phyloP scores from a whole-genome alignment of 1,139 yeast species.

The Geotrichum citri-aurantii region DNA sequence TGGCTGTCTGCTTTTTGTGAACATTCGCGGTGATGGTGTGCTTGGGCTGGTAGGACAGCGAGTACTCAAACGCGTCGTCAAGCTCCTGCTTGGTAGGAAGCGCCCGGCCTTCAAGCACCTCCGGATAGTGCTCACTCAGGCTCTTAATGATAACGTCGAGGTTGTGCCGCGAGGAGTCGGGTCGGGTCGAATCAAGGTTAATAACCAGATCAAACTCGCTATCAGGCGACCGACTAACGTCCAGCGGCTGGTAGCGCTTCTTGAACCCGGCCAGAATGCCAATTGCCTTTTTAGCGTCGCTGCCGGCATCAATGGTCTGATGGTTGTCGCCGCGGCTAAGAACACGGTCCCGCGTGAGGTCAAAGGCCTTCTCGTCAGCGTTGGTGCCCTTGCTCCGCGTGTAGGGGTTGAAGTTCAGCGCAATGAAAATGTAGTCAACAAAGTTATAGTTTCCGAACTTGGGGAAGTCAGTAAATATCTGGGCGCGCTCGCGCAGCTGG shows the following conservation, averaged over 20 bases:
- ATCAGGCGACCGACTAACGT: slow-evolving; percentile 52
- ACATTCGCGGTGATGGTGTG: slow-evolving; percentile 16
- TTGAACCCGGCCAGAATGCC: slow-evolving; percentile 72
- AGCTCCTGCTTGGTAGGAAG: slow-evolving; percentile 26
- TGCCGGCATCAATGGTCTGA: slow-evolving; percentile 62
- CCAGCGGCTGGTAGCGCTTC: slow-evolving; percentile 58
- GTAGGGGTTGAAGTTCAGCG: slow-evolving; percentile 59
- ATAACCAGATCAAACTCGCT: slow-evolving; percentile 58
- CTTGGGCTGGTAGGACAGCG: slow-evolving; percentile 29
- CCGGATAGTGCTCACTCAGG: slow-evolving; percentile 44
- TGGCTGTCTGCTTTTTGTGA: slow-evolving; percentile 19
- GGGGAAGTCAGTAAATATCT: slow-evolving; percentile 50
- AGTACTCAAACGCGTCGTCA: slow-evolving; percentile 27
- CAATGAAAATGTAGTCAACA: slow-evolving; percentile 43
- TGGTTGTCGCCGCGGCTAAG: slow-evolving; percentile 78
- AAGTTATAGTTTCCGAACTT: slow-evolving; percentile 2
- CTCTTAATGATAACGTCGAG: slow-evolving; percentile 42
- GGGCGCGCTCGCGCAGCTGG: slow-evolving; percentile 59
- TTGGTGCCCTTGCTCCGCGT: neutral
- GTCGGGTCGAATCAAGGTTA: slow-evolving; percentile 42
- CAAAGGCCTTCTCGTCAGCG: slow-evolving; percentile 27
- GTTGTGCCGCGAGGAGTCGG: slow-evolving; percentile 50
- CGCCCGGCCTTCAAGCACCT: slow-evolving; percentile 34
- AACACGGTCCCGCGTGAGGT: slow-evolving; percentile 57
- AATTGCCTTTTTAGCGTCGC: slow-evolving; percentile 46